These are phyloP conservation scores for Sideroxylon spinosum DNA, from an alignment of 179 eudicot species.

Conservation along the genomic window DNA sequence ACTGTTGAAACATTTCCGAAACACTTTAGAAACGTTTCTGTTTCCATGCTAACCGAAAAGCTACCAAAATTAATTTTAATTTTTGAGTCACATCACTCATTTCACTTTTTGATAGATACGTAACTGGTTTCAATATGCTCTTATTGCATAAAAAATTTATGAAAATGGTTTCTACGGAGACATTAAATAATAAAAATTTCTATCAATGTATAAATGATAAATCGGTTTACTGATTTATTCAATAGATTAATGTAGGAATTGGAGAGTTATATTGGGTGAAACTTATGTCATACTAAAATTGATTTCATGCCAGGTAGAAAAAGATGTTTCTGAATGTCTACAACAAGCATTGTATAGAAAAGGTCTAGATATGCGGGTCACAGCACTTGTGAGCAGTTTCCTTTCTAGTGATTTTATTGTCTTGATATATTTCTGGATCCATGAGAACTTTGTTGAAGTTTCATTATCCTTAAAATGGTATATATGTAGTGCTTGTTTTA, in stretches of 20 bases:
- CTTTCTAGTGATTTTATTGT: slow-evolving; percentile 6
- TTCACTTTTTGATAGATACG: background rate
- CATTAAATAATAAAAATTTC: background rate
- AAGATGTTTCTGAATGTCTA: slow-evolving; percentile 63
- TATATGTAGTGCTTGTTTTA: background rate
- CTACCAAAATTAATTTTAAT: too few species aligned
- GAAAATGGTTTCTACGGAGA: background rate
- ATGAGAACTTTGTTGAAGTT: background rate
- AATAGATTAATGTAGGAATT: background rate
- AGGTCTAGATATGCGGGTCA: slow-evolving; percentile 68
- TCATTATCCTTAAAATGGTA: background rate
- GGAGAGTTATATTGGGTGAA: background rate
- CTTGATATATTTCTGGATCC: background rate
- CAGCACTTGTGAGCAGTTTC: slow-evolving; percentile 56
- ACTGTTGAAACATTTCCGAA: too few species aligned
- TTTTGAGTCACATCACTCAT: too few species aligned
- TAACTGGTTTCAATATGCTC: background rate
- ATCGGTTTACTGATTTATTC: background rate
- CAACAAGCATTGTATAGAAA: slow-evolving; percentile 55
- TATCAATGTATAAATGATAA: background rate
- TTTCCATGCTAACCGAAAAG: too few species aligned
- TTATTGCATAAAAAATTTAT: background rate
- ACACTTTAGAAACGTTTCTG: too few species aligned
- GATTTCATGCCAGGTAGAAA: slow-evolving; percentile 52
- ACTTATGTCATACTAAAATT: background rate